Base-by-base conservation (phyloP, 257 asterid genomes). In the Solanum paucissectum region DNA sequence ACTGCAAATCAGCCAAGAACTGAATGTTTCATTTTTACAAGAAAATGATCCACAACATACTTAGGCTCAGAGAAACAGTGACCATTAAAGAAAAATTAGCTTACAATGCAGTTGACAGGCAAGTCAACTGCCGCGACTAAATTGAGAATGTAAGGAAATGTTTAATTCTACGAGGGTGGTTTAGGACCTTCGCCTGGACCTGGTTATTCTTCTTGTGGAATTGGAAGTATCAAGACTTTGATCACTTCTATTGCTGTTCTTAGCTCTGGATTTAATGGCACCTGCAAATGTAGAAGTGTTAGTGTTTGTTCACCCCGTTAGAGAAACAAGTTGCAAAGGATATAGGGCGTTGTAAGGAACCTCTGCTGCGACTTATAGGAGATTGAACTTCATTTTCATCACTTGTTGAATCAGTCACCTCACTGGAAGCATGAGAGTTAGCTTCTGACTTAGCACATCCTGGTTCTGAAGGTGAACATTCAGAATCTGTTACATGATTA, bases 301-400 rank as follows among this genome's bases (percentile, higher is more conserved):
- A 55, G 74, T 87, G 87, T 37, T 69, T 44, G 49, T 71, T 83
- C 86, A 87, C 91, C 98, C 94, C 91, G 34, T 90, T 58, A 34
- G 88, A 88, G 46, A 89, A 86, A 76, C 88, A 46, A 42, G 88
- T 29, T 82, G 69, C 25, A 29, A 82, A 29, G 85, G 69, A 82
- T 38, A 49, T 82, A 82, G 85, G 18, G 37, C 20, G 9, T 20
- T 29, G 42, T 18, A 32, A 82, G 32, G 69, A 32, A 82, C 85
- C 85, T 82, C 29, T 52, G 69, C 4, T 52, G 21, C 32, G 69
- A 18, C 42, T 82, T 82, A 10, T 46, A 84, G 94, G 90, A 1
- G 95, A 95, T 87, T 94, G 95, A 90, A 93, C 95, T 93, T 95
- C 99, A 74, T 90, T 92, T 68, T 92, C 96, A 62, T 88, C 92